These are phyloP conservation scores for Sporothrix phasma DNA, from an alignment of 2,329 filamentous ascomycete genomes.

Conservation along the genomic window DNA sequence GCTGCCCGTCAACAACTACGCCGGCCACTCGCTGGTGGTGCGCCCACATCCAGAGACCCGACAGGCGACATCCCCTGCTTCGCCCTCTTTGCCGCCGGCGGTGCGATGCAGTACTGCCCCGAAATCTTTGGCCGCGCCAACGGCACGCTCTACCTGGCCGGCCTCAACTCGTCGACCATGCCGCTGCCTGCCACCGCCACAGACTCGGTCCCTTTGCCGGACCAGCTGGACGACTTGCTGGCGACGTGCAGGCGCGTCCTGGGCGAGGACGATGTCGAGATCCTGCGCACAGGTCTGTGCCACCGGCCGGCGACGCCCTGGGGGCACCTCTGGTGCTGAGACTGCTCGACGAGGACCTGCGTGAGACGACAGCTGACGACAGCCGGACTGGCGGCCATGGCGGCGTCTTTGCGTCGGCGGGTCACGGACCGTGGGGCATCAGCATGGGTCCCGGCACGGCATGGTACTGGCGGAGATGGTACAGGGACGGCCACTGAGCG, in stretches of 20 bases:
- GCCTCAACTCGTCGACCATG: conserved; percentile 53
- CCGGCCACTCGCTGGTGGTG: conserved; percentile 65
- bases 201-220: conserved; percentile 36
- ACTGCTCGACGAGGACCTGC: conserved; percentile 45
- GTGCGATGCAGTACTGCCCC: conserved; percentile 47
- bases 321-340: conserved; percentile 55
- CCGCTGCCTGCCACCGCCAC: conserved; percentile 49
- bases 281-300: conserved; percentile 56
- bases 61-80: conserved; percentile 38
- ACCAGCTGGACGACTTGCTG: conserved; percentile 41
- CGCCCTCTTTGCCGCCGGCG: conserved; percentile 56
- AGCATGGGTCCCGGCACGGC: conserved; percentile 54
- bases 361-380: conserved; percentile 24
- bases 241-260: conserved; percentile 40
- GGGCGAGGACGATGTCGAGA: conserved; percentile 37
- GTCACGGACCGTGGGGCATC: conserved; percentile 71
- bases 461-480: conserved; percentile 62
- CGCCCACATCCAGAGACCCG: conserved; percentile 32
- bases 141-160: conserved; percentile 63
- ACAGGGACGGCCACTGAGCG: conserved; percentile 46
- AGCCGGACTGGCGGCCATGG: conserved; percentile 37
- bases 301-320: conserved; percentile 59
- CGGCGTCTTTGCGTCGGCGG: conserved; percentile 60
- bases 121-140: conserved; percentile 60
- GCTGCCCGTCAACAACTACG: conserved; percentile 52